Percentiles rank a stretch among this genome's conserved stretches.
These are phyloP conservation scores for Populus hybrid DNA, from an alignment of 441 rosid genomes.

Conservation along the genomic window DNA sequence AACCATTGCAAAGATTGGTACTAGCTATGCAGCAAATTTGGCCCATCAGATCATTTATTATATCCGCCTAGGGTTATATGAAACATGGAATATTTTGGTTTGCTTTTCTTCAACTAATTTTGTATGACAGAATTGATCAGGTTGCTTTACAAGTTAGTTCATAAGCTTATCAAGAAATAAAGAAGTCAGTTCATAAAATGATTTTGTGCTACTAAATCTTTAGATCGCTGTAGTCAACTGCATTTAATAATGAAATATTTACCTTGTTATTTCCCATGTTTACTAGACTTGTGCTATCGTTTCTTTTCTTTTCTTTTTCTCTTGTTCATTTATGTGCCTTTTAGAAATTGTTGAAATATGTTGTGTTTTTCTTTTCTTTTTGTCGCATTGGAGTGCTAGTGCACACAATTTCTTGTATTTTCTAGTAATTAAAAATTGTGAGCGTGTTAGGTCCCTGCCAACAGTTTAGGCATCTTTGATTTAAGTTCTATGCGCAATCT, in stretches of 20 bases:
- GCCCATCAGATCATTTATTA: neutral
- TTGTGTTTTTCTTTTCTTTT: neutral
- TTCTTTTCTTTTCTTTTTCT: neutral
- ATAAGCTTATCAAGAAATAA: neutral
- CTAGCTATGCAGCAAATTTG: neutral
- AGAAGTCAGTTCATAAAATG: neutral
- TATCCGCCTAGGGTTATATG: neutral
- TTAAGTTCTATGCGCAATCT: neutral
- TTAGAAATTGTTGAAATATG: neutral
- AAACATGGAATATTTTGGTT: slow-evolving; percentile 4
- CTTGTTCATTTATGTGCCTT: neutral
- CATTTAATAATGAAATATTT: neutral
- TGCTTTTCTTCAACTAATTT: slow-evolving; percentile 1
- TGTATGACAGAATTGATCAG: neutral
- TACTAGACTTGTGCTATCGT: neutral
- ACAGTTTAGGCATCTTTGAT: neutral
- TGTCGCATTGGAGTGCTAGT: neutral
- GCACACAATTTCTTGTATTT: neutral
- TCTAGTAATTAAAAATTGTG: neutral
- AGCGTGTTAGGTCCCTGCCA: neutral
- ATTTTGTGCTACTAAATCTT: neutral
- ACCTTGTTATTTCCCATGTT: neutral
- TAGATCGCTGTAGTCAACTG: neutral
- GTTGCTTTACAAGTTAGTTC: neutral
- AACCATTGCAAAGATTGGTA: neutral